Evolutionary conservation across 129 eudicot species (phyloP).

Genomic region (Apium graveolens): DNA sequence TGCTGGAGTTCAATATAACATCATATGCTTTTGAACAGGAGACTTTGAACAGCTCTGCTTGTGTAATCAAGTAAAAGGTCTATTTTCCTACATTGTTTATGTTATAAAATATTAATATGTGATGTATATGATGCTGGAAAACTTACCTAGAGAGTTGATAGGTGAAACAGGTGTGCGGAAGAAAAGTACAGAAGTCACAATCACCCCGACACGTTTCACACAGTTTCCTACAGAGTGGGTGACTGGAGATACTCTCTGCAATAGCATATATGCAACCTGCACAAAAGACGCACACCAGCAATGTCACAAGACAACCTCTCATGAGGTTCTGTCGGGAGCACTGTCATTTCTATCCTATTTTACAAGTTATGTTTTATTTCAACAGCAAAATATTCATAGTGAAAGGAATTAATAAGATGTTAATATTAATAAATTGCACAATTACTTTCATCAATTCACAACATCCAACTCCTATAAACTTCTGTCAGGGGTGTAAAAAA

Average conservation of each 20-base stretch:
- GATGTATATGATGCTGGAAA: background rate
- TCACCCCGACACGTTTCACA: constrained; percentile 95
- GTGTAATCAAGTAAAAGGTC: background rate
- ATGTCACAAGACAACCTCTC: background rate
- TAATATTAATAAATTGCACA: background rate
- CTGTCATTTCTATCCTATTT: background rate
- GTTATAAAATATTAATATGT: background rate
- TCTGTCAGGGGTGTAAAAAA: background rate
- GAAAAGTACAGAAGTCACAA: constrained; percentile 85
- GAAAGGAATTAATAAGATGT: background rate
- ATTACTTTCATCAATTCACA: background rate
- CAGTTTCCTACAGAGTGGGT: constrained; percentile 97
- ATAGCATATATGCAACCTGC: constrained; percentile 97
- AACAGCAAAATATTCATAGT: background rate
- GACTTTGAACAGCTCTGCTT: background rate
- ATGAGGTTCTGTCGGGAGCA: background rate
- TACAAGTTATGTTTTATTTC: background rate
- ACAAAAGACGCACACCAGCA: constrained; percentile 24
- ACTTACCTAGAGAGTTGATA: constrained; percentile 73
- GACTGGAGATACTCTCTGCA: constrained; percentile 97
- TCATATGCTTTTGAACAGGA: background rate
- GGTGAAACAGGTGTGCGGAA: constrained; percentile 95
- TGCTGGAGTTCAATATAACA: background rate
- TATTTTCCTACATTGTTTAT: too few relatives aligned
- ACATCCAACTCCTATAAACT: background rate